A percentile compares a stretch with the other conserved stretches of the same genome.
Evolutionary conservation across 179 eudicot species (phyloP).

Genomic region (Kewa caespitosa): DNA sequence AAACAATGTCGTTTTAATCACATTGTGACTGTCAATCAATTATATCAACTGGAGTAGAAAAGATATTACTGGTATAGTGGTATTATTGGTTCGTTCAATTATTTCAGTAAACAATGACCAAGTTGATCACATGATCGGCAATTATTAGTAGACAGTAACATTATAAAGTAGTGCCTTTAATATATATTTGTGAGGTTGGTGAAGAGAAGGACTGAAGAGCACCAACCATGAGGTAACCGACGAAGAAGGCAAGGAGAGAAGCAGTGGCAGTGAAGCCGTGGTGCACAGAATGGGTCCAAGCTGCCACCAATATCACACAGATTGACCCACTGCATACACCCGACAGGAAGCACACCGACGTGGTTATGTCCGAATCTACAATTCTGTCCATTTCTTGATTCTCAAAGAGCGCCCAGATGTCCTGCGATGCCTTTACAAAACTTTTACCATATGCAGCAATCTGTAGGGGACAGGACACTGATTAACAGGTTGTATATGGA

Average conservation of each 20-base stretch:
- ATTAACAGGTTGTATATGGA: not conserved
- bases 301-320: conserved; percentile 73
- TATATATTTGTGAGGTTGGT: conserved; percentile 3
- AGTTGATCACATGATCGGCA: conserved; percentile 21
- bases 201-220: conserved; percentile 21
- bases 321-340: conserved; percentile 92
- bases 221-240: conserved; percentile 89
- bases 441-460: conserved; percentile 89
- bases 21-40: too few species aligned
- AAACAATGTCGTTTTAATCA: too few species aligned
- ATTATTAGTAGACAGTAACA: conserved; percentile 2
- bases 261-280: conserved; percentile 66
- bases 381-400: conserved; percentile 54
- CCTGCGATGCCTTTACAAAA: conserved; percentile 80
- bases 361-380: conserved; percentile 83
- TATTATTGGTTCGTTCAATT: too few species aligned
- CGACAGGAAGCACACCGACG: conserved; percentile 80
- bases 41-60: not conserved
- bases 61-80: too few species aligned
- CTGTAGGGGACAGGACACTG: conserved; percentile 29
- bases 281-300: conserved; percentile 74
- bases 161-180: not conserved
- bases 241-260: conserved; percentile 72
- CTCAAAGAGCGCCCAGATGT: conserved; percentile 89
- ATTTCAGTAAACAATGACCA: not conserved